Base-by-base conservation (phyloP, 306 rosid genomes). In the Canavalia gladiata region DNA sequence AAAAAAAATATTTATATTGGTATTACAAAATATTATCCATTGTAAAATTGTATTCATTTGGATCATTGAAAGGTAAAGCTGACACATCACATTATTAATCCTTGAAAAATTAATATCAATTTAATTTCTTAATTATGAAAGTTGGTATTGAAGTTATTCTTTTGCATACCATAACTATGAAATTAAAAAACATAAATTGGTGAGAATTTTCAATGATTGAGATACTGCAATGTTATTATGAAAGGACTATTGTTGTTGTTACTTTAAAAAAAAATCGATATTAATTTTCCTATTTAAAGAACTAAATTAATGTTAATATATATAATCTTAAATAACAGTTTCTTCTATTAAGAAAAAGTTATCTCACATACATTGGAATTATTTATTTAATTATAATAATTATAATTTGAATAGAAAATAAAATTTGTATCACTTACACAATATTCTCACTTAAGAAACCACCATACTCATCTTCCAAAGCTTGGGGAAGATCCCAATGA, bases 401-500 rank as follows among this genome's bases (percentile, higher is more conserved):
- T 29, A 3, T 57, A 8, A 29, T 56, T 41, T 2, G 2, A 25
- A 8, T n/a, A 13, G 25, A 18, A 69, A 18, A 0, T 72, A 71
- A 65, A 9, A 30, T 49, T 66, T 35, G 35, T 56, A 7, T 50
- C 0, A 79, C 95, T 89, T 63, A 92, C 95, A 83, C 86, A 64
- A 90, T 83, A 5, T 8, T 63, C 10, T 79, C 72, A 5, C 90
- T 88, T 46, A 87, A 72, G 79, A 92, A 90, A 30, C 97, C 97
- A n/a, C 86, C 87, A 46, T 88, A 94, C 65, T 89, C 85, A 0
- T 90, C 91, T 73, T 92, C 91, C 11, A 94, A 81, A 13, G 83
- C 45, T 85, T 89, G 95, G 0, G 98, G 95, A 78, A 84, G 81
- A 76, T 94, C 97, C 92, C 92, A 94, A 34, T 94, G 94, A 30